Percentiles rank a stretch among this genome's conserved stretches.
phyloP scores from a whole-genome alignment of 2,329 filamentous ascomycete species.

The Cordyceps fumosorosea region DNA sequence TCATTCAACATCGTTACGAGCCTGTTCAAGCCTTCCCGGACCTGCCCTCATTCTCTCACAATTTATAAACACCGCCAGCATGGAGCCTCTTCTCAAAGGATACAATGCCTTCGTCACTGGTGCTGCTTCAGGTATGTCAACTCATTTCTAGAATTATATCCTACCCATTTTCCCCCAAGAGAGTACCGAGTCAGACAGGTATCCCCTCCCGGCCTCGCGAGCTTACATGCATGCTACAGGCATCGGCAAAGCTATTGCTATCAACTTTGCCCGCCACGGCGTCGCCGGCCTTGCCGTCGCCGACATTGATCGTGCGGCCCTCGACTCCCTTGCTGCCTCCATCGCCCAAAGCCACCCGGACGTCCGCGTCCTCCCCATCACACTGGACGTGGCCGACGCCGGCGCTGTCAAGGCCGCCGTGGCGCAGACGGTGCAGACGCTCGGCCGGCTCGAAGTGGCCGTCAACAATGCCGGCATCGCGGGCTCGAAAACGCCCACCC shows the following conservation, averaged over 20 bases:
- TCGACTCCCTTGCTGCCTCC: conserved; percentile 25
- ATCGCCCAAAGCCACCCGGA: conserved; percentile 32
- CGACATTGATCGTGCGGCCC: conserved; percentile 33
- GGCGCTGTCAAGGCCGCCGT: conserved; percentile 37
- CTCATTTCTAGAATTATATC: background rate
- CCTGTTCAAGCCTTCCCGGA: background rate
- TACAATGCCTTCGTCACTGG: conserved; percentile 41
- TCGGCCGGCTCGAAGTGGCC: conserved; percentile 48
- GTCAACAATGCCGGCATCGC: conserved; percentile 22
- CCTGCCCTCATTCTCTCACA: no score
- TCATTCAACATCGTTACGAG: background rate
- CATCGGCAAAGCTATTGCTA: conserved; percentile 41
- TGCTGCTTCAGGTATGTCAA: conserved; percentile 36
- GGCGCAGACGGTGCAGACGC: conserved; percentile 32
- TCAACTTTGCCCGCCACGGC: conserved; percentile 41
- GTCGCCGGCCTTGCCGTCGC: conserved; percentile 39
- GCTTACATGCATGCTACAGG: conserved; percentile 24
- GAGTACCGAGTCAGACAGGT: no score
- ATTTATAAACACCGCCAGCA: conserved; percentile 13
- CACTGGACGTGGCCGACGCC: conserved; percentile 40
- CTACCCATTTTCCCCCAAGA: no score
- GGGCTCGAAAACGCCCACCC: conserved; percentile 50
- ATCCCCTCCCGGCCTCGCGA: conserved; percentile 1
- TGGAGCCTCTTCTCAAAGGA: conserved; percentile 35
- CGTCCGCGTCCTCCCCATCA: conserved; percentile 33